Conservation (phyloP, 78 protist genomes). For the Pigoraptor vietnamica region DNA sequence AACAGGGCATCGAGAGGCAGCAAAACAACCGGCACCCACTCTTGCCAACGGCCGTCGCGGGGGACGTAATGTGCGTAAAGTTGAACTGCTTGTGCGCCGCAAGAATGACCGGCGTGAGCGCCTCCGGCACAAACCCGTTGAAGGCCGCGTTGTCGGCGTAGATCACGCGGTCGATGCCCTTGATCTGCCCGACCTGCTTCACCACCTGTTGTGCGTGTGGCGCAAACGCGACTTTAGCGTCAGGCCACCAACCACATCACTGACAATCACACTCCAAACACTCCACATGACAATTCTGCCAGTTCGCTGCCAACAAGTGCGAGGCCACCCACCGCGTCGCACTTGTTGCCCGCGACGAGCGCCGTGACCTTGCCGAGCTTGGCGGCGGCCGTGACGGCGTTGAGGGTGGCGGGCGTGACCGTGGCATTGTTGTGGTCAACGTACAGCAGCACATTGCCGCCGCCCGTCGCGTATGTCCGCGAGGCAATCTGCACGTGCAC, state of each 20-base stretch:
- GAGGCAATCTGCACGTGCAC: not conserved
- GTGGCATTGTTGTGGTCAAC: slow-evolving; percentile 20
- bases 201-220: not conserved
- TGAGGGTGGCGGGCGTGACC: not conserved
- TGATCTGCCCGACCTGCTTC: not conserved
- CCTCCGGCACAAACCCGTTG: slow-evolving; percentile 67
- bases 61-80: slow-evolving; percentile 74
- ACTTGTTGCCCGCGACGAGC: not conserved
- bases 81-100: slow-evolving; percentile 19
- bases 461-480: not conserved
- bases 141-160: slow-evolving; percentile 38
- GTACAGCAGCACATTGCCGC: not conserved
- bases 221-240: no score
- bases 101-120: slow-evolving; percentile 48
- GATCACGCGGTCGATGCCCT: not conserved
- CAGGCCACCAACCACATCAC: no score
- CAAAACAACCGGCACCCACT: no score
- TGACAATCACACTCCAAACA: no score
- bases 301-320: no score
- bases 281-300: no score
- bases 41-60: slow-evolving; percentile 77
- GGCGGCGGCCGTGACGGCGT: slow-evolving; percentile 24
- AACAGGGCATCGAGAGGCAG: no score
- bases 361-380: slow-evolving; percentile 14
- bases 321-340: slow-evolving; percentile 19